Evolutionary conservation across 352 stramenopile species (phyloP).

Genomic region (Aphanomyces euteiches): DNA sequence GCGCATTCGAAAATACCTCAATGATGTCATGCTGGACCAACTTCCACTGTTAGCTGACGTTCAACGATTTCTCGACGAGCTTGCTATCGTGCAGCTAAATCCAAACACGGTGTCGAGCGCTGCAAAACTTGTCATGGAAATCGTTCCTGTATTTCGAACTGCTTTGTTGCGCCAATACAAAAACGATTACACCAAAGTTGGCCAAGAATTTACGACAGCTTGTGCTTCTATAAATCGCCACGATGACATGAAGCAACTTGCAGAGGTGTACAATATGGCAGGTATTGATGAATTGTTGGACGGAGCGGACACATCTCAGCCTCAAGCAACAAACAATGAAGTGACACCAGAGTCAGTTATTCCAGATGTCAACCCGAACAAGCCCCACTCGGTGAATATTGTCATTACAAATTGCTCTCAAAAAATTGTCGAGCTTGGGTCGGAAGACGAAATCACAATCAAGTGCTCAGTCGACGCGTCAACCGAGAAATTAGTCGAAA

Average conservation of each 20-base stretch:
- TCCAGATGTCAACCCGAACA: slow-evolving; percentile 14
- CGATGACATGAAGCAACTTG: slow-evolving; percentile 62
- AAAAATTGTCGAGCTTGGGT: slow-evolving; percentile 56
- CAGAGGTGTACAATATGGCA: slow-evolving; percentile 75
- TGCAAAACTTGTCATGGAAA: slow-evolving; percentile 71
- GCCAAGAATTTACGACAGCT: slow-evolving; percentile 44
- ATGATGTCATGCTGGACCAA: slow-evolving; percentile 93
- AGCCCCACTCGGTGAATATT: slow-evolving; percentile 41
- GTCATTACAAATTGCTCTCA: slow-evolving; percentile 40
- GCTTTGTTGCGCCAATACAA: slow-evolving; percentile 48
- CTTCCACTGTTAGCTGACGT: slow-evolving; percentile 92
- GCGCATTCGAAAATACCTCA: slow-evolving; percentile 92
- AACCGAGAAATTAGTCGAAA: slow-evolving; percentile 53
- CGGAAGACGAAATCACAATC: slow-evolving; percentile 43
- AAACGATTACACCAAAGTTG: slow-evolving; percentile 41
- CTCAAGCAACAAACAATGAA: too few relatives aligned
- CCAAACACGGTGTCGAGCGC: slow-evolving; percentile 30
- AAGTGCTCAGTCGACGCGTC: slow-evolving; percentile 45
- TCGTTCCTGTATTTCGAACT: slow-evolving; percentile 65
- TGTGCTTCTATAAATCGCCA: slow-evolving; percentile 45
- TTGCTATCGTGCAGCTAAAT: slow-evolving; percentile 88
- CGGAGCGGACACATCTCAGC: slow-evolving; percentile 10
- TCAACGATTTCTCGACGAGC: slow-evolving; percentile 93
- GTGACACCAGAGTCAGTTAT: slow-evolving; percentile 22
- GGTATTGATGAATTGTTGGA: slow-evolving; percentile 75